Evolutionary conservation across 2,329 filamentous ascomycete genomes (phyloP).

Genomic region (Nemania sp.): DNA sequence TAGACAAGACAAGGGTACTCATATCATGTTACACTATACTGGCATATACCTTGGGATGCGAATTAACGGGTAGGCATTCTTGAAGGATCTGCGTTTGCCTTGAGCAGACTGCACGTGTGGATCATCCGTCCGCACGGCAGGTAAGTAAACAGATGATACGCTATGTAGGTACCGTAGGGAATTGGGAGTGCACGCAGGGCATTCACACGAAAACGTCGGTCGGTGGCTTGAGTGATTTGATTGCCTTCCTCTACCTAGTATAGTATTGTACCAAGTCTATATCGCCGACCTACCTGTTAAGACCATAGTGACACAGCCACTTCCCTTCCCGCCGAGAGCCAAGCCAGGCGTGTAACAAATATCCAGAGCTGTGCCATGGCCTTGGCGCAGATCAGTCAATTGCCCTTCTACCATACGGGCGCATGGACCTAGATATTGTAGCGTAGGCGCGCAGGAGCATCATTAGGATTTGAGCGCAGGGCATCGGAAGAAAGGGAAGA

Average conservation of each 20-base stretch:
- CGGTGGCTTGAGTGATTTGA: constrained; percentile 17
- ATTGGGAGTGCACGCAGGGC: not conserved
- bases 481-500: not conserved
- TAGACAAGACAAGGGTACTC: not conserved
- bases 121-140: constrained; percentile 21
- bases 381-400: constrained; percentile 30
- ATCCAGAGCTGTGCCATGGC: constrained; percentile 15
- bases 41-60: not conserved
- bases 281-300: constrained; percentile 1
- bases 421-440: no score
- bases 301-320: constrained; percentile 12
- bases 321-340: constrained; percentile 13
- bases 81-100: constrained; percentile 22
- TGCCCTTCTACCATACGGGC: not conserved
- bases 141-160: not conserved
- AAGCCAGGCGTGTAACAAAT: constrained; percentile 11
- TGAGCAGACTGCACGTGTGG: constrained; percentile 22
- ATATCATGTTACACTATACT: constrained; percentile 1
- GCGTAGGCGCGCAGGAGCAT: not conserved
- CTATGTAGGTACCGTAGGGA: not conserved
- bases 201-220: not conserved
- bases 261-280: no score
- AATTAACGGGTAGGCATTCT: constrained; percentile 12
- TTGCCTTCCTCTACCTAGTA: constrained; percentile 1
- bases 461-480: not conserved